Evolutionary conservation across 2,329 filamentous ascomycete species (phyloP), one percentile per base, ranked within the genome.

Genomic region (Phoma sp.): DNA sequence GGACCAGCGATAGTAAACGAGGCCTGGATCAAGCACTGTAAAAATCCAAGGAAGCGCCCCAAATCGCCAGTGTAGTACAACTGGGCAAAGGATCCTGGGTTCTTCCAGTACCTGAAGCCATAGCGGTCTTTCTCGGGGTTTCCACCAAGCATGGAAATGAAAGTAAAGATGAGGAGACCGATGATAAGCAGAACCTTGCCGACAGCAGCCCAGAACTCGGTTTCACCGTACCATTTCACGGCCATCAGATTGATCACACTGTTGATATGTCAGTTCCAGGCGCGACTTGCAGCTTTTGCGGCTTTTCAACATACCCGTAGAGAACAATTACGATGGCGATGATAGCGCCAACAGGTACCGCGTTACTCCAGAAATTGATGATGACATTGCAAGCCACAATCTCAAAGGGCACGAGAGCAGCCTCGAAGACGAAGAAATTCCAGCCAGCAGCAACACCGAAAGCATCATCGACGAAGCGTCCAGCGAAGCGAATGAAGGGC

Each of bases 71-170:
- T 83, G 68, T 89, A 87, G 40, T 87, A 81, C 55, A 84, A 81
- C 57, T 87, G 83, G 3, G 64, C 82, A 69, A 93, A 93, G 0
- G 90, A 80, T 1, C 90, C 90, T 0, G 90, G 90, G 0, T 84
- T 77, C 17, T 75, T 73, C 78, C 78, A 81, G 61, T 79, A 77
- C 2, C 78, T 70, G 64, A 81, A 81, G n/a, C 79, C 79, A 51
- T 73, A 76, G 12, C 69, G 66, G 47, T 76, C 74, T 56, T 84
- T 79, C 1, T 86, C 71, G 0, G 92, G 92, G 62, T 93, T 95
- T 2, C 89, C 92, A 7, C 91, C 92, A 1, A 95, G 77, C 87
- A 95, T 93, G 60, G 87, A 85, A 60, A 96, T 82, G 67, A 96
- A 91, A 2, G 91, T 93, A 76, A 80, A 80, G 56, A 75, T 67